Percentiles rank a stretch among this genome's conserved stretches.
These are phyloP conservation scores for Hypoxylon perforatum DNA, from an alignment of 495 filamentous ascomycete genomes.

Conservation along the genomic window DNA sequence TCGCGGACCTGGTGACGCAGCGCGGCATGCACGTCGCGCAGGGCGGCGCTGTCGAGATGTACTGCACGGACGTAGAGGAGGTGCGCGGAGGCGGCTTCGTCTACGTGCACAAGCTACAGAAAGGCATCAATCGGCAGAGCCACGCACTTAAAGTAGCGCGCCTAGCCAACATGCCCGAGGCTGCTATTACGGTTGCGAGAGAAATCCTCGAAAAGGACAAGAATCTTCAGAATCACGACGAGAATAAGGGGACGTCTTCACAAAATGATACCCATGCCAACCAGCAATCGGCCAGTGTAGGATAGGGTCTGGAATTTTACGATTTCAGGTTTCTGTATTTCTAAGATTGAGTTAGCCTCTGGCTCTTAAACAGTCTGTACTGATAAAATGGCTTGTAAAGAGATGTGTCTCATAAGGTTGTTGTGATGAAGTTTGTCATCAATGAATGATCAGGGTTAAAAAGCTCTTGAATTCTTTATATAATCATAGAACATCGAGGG, in stretches of 20 bases:
- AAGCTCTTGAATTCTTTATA: constrained; percentile 62
- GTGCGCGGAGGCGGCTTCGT: constrained; percentile 71
- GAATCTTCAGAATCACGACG: neutral
- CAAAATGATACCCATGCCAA: constrained; percentile 24
- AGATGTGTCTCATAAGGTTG: constrained; percentile 61
- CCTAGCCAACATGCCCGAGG: constrained; percentile 78
- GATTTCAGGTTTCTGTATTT: constrained; percentile 8
- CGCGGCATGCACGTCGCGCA: constrained; percentile 46
- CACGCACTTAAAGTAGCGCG: constrained; percentile 94
- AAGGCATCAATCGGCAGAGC: constrained; percentile 84
- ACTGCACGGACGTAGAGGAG: constrained; percentile 91
- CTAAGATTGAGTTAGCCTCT: constrained; percentile 45
- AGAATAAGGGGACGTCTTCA: constrained; percentile 10
- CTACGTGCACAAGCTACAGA: constrained; percentile 84
- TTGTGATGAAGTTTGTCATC: constrained; percentile 60
- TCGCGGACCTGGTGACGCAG: constrained; percentile 75
- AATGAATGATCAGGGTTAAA: constrained; percentile 66
- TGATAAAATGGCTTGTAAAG: constrained; percentile 23
- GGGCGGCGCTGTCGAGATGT: constrained; percentile 76
- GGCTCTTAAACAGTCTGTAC: constrained; percentile 36
- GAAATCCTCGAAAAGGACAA: constrained; percentile 48
- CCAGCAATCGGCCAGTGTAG: neutral
- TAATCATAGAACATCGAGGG: constrained; percentile 62
- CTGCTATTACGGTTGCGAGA: constrained; percentile 67
- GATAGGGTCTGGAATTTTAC: constrained; percentile 13